Base-by-base conservation (phyloP, 2,329 filamentous ascomycete species). In the Diaporthe ilicicola region DNA sequence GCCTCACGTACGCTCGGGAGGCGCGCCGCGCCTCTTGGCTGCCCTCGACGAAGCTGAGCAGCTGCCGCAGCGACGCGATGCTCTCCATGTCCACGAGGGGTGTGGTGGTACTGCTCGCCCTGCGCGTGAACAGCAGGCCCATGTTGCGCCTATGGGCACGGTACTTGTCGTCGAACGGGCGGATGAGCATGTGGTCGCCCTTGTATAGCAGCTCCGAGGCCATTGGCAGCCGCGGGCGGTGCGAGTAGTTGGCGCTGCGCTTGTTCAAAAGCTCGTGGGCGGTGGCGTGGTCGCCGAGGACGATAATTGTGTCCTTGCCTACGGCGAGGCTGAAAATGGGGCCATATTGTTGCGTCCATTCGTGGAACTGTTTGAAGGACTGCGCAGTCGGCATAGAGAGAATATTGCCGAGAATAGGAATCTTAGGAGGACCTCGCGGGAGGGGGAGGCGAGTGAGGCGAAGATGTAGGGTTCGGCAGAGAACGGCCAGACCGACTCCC, bases 241-340 rank as follows among this genome's bases (percentile, higher is more conserved):
- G 78, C 2, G 76, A 79, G 73, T 82, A 84, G 48, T 80, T 78
- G 3, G 76, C 76, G 12, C 79, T 81, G 50, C 82, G 77, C 59
- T 81, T 79, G 29, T 81, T 76, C 3, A 84, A 76, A 7, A 84
- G 74, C 42, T 84, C 82, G 54, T 82, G 80, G 29, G 81, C 81
- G 15, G 83, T 79, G 34, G 81, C 79, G 48, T 81, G 79, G 8
- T 76, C 78, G n/a, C 79, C 79, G 15, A 84, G 76, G 19, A 83
- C 73, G 61, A 82, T 75, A 42, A 80, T 77, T 19, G 76, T 77
- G 12, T 76, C 74, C 7, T 81, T 79, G 13, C 77, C 78, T 22
- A 82, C 73, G 50, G 76, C 75, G 24, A 81, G 74, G 13, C 77
- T 77, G 70, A 76, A 82, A 8, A 84, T 76, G 1, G 79, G 78